Evolutionary conservation across 164 flowering plant genomes (phyloP).

Genomic region (Piper longum): DNA sequence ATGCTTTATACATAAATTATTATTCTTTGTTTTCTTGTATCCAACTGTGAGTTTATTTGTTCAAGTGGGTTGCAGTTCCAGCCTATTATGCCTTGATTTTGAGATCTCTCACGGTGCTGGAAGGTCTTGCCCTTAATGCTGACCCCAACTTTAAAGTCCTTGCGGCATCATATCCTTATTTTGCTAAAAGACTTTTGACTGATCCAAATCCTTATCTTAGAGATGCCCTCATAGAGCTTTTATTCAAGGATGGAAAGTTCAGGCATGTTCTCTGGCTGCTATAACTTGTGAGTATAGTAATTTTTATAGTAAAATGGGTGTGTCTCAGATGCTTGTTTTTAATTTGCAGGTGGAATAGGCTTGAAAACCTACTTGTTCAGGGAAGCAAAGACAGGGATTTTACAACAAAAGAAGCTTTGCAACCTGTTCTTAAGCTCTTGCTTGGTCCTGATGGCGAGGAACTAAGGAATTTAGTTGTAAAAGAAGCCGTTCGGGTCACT

Average conservation of each 20-base stretch:
- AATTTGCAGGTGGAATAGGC: conserved; percentile 86
- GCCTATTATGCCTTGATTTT: conserved; percentile 92
- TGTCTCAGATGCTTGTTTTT: not conserved
- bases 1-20: not conserved
- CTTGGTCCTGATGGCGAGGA: conserved; percentile 75
- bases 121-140: conserved; percentile 94
- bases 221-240: conserved; percentile 93
- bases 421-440: conserved; percentile 80
- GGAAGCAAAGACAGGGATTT: conserved; percentile 86
- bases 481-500: conserved; percentile 71
- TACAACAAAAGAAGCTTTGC: conserved; percentile 81
- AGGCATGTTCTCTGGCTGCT: conserved; percentile 32
- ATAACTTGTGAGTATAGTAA: no score
- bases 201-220: conserved; percentile 97
- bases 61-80: conserved; percentile 58
- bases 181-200: conserved; percentile 96
- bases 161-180: conserved; percentile 98
- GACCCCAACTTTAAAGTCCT: conserved; percentile 95
- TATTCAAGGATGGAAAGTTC: conserved; percentile 91
- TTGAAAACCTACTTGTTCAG: conserved; percentile 86
- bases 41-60: conserved; percentile 9
- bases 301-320: not conserved
- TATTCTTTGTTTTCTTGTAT: not conserved
- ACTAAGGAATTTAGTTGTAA: conserved; percentile 54
- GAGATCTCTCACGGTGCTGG: conserved; percentile 93